These are phyloP conservation scores for Sugiyamaella mastotermitis DNA, from an alignment of 805 yeast species.

Conservation along the genomic window DNA sequence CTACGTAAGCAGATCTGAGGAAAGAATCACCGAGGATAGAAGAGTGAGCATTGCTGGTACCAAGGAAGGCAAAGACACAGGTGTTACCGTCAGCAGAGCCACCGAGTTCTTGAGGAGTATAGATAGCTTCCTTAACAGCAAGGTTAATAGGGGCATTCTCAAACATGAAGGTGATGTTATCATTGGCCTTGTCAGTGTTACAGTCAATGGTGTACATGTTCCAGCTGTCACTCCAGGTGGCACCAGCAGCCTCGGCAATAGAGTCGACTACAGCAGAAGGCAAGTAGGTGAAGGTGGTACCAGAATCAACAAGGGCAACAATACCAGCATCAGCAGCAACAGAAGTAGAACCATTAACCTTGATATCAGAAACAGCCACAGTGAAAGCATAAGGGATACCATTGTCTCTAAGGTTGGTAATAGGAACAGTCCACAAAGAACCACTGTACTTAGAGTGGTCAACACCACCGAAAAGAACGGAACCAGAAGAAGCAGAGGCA, in stretches of 20 bases:
- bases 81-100: constrained; percentile 1
- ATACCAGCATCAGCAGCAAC: background rate
- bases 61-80: constrained; percentile 3
- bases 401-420: constrained; percentile 3
- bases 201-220: constrained; percentile 20
- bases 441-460: constrained; percentile 39
- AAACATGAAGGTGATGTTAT: constrained; percentile 12
- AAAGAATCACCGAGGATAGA: constrained; percentile 57
- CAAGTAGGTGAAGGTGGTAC: constrained; percentile 46
- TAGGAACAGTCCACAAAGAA: constrained; percentile 22
- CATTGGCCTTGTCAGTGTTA: constrained; percentile 6
- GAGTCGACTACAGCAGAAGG: constrained; percentile 32
- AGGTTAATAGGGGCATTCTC: constrained; percentile 3
- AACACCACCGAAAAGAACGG: constrained; percentile 39
- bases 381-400: background rate
- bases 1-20: constrained; percentile 57
- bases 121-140: constrained; percentile 5
- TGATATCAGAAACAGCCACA: background rate
- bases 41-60: background rate
- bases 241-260: constrained; percentile 9
- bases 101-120: constrained; percentile 3
- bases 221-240: constrained; percentile 5
- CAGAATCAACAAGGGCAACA: constrained; percentile 42
- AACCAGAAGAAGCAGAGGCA: constrained; percentile 28
- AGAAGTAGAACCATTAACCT: background rate